Conservation (phyloP, 129 eudicot genomes). For the Kitagawia praeruptora region DNA sequence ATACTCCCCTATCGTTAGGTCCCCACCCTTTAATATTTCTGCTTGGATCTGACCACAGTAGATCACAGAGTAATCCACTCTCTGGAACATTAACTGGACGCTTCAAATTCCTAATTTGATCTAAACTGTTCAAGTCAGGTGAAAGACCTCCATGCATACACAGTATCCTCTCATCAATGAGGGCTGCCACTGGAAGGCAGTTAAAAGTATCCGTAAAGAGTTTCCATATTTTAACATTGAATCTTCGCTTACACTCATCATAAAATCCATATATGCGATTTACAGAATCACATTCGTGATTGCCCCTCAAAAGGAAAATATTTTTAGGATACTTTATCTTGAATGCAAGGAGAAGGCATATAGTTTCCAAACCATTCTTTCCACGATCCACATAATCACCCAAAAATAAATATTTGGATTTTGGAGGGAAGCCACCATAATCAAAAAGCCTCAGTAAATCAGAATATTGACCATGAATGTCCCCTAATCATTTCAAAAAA, state of each 20-base stretch:
- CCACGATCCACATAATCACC: constrained; percentile 13
- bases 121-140: constrained; percentile 3
- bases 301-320: constrained; percentile 16
- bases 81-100: constrained; percentile 50
- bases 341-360: constrained; percentile 15
- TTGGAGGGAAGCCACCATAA: constrained; percentile 4
- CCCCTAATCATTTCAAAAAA: not conserved
- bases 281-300: constrained; percentile 7
- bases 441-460: constrained; percentile 15
- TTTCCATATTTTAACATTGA: constrained; percentile 19
- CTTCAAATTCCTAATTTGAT: constrained; percentile 13
- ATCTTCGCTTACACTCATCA: constrained; percentile 21
- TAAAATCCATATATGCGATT: constrained; percentile 14
- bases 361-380: constrained; percentile 10
- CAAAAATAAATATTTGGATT: constrained; percentile 10
- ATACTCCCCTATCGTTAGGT: constrained; percentile 62
- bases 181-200: constrained; percentile 16
- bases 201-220: constrained; percentile 15
- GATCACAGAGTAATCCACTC: constrained; percentile 53
- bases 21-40: constrained; percentile 62
- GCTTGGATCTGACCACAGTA: constrained; percentile 65
- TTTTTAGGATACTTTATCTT: constrained; percentile 12
- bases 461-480: constrained; percentile 12
- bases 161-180: constrained; percentile 12
- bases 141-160: constrained; percentile 16